These are phyloP conservation scores for Aaosphaeria pasadenensis DNA, from an alignment of 2,329 filamentous ascomycete species.

Conservation along the genomic window DNA sequence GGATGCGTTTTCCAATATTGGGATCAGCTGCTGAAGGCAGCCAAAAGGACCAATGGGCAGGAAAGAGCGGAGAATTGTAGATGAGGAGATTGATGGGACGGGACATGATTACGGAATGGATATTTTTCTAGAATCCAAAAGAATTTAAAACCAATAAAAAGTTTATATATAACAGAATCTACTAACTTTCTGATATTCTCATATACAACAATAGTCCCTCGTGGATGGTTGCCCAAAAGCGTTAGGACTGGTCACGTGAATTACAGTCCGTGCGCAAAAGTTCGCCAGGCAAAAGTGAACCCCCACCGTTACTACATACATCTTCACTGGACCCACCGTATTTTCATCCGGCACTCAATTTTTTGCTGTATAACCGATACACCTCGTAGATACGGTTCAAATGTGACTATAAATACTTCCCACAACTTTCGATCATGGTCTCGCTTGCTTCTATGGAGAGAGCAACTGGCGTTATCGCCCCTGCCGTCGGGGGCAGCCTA, in stretches of 20 bases:
- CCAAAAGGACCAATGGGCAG: slow-evolving; percentile 4
- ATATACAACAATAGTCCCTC: too few relatives aligned
- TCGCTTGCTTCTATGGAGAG: slow-evolving; percentile 34
- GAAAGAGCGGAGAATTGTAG: slow-evolving; percentile 4
- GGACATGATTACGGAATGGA: not conserved
- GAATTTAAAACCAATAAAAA: too few relatives aligned
- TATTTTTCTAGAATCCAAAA: too few relatives aligned
- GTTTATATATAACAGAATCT: too few relatives aligned
- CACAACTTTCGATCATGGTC: slow-evolving; percentile 28
- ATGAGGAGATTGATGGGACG: not conserved
- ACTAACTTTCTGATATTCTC: too few relatives aligned
- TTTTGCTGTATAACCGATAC: slow-evolving; percentile 4
- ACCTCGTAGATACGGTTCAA: slow-evolving; percentile 3
- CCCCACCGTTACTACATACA: not conserved
- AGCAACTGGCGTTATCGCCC: slow-evolving; percentile 23
- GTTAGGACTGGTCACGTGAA: too few relatives aligned
- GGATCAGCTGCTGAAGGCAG: not conserved
- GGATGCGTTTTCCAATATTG: slow-evolving; percentile 3
- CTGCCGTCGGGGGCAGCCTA: slow-evolving; percentile 31
- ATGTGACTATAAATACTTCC: slow-evolving; percentile 23
- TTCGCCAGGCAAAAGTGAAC: not conserved
- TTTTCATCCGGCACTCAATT: not conserved
- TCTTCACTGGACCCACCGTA: slow-evolving; percentile 3
- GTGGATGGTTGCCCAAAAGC: too few relatives aligned
- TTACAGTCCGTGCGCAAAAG: not conserved